Conservation (phyloP, 2,329 filamentous ascomycete genomes). For the Ustilaginoidea virens region DNA sequence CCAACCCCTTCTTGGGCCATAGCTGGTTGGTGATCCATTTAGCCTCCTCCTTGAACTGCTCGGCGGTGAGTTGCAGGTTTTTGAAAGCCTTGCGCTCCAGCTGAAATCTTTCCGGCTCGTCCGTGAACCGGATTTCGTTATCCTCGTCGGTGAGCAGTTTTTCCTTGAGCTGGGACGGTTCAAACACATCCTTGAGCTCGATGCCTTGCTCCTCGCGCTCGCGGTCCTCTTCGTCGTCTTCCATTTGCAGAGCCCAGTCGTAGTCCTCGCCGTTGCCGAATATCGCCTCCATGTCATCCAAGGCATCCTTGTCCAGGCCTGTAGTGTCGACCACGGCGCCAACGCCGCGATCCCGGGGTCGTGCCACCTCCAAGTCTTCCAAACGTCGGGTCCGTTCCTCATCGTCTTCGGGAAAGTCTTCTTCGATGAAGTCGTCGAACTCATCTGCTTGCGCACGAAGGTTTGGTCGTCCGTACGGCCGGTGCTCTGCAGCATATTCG, state of each 20-base stretch:
- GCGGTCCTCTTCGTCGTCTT: conserved; percentile 71
- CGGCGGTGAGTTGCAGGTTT: conserved; percentile 61
- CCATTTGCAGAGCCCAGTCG: conserved; percentile 79
- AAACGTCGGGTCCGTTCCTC: conserved; percentile 58
- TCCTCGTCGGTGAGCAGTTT: conserved; percentile 93
- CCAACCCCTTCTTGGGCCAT: conserved; percentile 71
- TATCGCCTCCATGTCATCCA: conserved; percentile 92
- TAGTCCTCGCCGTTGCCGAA: conserved; percentile 96
- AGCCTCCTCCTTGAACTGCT: conserved; percentile 81
- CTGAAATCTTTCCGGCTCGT: conserved; percentile 91
- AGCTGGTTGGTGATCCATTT: conserved; percentile 84
- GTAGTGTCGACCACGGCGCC: conserved; percentile 60
- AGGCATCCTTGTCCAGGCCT: conserved; percentile 77
- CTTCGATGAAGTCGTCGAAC: conserved; percentile 92
- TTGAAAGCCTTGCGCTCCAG: conserved; percentile 81
- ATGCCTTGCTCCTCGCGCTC: conserved; percentile 68
- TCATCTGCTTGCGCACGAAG: conserved; percentile 57
- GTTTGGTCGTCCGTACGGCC: conserved; percentile 32
- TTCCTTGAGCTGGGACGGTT: conserved; percentile 86
- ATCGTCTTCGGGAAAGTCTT: conserved; percentile 82
- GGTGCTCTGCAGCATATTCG: conserved; percentile 48
- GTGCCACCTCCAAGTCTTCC: conserved; percentile 79
- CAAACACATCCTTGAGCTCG: conserved; percentile 94
- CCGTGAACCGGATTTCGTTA: conserved; percentile 72
- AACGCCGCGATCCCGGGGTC: conserved; percentile 57